These are phyloP conservation scores for Ophiosphaerella narmari DNA, from an alignment of 2,329 filamentous ascomycete genomes.

Conservation along the genomic window DNA sequence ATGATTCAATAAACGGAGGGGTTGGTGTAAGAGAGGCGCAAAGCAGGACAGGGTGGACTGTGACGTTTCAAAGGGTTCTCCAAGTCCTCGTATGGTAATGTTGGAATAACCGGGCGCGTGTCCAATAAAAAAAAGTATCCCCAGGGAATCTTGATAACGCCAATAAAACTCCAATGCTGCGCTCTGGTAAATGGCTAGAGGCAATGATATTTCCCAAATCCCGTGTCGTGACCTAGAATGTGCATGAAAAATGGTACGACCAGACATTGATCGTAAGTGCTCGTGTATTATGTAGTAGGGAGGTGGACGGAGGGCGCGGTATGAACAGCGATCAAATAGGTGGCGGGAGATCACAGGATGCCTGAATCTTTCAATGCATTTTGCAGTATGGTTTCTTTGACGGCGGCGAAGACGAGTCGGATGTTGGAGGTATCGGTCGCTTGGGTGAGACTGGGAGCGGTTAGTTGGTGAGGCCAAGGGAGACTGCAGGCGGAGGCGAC, in stretches of 20 bases:
- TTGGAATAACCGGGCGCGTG: conserved; percentile 10
- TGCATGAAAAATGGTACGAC: conserved; percentile 35
- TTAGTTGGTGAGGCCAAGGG: conserved; percentile 14
- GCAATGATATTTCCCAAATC: conserved; percentile 43
- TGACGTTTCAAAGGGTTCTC: conserved; percentile 2
- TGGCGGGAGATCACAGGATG: conserved; percentile 64
- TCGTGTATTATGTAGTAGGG: conserved; percentile 43
- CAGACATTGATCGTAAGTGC: conserved; percentile 38
- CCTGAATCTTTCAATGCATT: conserved; percentile 98
- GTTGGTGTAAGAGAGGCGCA: conserved; percentile 7
- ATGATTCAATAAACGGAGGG: conserved; percentile 7
- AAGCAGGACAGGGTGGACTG: neutral
- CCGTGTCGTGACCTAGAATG: conserved; percentile 41
- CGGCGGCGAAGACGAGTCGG: conserved; percentile 93
- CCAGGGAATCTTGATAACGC: conserved; percentile 39
- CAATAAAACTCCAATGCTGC: conserved; percentile 45
- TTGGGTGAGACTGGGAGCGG: conserved; percentile 79
- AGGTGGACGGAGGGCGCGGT: conserved; percentile 21
- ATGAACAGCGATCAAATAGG: conserved; percentile 40
- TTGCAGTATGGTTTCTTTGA: conserved; percentile 98
- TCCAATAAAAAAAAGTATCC: conserved; percentile 11
- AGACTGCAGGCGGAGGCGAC: neutral
- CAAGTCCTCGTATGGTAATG: conserved; percentile 24
- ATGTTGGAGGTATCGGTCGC: conserved; percentile 99
- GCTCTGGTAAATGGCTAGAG: conserved; percentile 43